Base-by-base conservation (phyloP, 768 basidiomycete species). In the Cystofilobasidium bisporidii region DNA sequence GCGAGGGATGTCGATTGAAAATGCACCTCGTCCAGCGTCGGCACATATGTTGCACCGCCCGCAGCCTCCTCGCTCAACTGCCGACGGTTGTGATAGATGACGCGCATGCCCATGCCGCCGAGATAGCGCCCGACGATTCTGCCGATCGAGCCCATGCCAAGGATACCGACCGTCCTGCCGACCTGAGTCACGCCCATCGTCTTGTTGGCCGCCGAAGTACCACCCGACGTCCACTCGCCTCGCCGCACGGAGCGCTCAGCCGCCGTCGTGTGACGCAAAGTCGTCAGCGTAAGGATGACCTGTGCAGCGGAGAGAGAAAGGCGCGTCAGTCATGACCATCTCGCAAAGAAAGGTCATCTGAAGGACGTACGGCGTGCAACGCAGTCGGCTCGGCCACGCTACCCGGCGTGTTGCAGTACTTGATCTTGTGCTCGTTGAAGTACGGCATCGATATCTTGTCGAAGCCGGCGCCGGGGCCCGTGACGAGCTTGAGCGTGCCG, bases 131-230 rank as follows among this genome's bases (percentile, higher is more conserved):
- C 66, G 33, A 61, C 59, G 45, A 67, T 43, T 32, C 36, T 50
- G 10, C 66, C 66, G 14, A 67, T 67, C 48, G 30, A 48, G 26
- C 66, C 66, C 66, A 67, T 67, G 10, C 66, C 64, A 38, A 65
- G 30, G 30, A 65, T 65, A 4, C 64, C 64, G 30, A 65, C 22
- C 33, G 36, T 38, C 18, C 60, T 36, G 14, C 66, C 66, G n/a
- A 67, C 50, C 26, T 67, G 66, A 2, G 66, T 40, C 3, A 28
- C n/a, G n/a, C 66, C 66, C 48, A 67, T 47, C 20, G 48, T 56
- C 28, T 62, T 67, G 48, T 67, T 67, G 6, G 59, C 60, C 9
- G 45, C 26, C 0, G 66, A 61, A 0, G 28, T 33, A 1, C 53
- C 61, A 24, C 66, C 66, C 8, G 36, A 9, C 20, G 26, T 57